Evolutionary conservation across 768 basidiomycete genomes (phyloP).

Genomic region (Melanogaster broomeanus): DNA sequence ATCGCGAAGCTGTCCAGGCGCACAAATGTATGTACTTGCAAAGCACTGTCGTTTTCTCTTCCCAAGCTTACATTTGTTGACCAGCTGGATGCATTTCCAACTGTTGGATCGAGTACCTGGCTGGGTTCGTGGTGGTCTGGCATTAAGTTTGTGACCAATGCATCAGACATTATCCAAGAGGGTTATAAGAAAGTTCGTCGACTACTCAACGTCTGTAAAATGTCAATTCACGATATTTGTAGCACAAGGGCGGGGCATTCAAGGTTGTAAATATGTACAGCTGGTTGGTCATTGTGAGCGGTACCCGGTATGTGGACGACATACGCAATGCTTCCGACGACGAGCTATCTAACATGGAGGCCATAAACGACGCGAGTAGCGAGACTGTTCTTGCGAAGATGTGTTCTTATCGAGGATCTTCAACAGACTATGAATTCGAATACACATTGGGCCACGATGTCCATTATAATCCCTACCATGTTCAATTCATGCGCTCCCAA

Average conservation of each 20-base stretch:
- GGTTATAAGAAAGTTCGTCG: slow-evolving; percentile 32
- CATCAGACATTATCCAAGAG: slow-evolving; percentile 24
- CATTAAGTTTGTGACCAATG: slow-evolving; percentile 4
- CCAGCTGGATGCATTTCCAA: slow-evolving; percentile 12
- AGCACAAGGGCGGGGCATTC: slow-evolving; percentile 31
- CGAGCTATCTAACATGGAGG: slow-evolving; percentile 35
- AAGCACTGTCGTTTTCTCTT: too few relatives aligned
- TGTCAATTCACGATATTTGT: background rate
- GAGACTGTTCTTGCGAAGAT: background rate
- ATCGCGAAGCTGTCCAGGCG: background rate
- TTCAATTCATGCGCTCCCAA: slow-evolving; percentile 23
- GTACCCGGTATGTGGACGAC: slow-evolving; percentile 37
- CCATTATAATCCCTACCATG: slow-evolving; percentile 28
- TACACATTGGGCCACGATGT: slow-evolving; percentile 40
- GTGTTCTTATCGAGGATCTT: background rate
- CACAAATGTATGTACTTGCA: too few relatives aligned
- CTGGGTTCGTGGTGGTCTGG: too few relatives aligned
- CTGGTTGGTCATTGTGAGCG: slow-evolving; percentile 44
- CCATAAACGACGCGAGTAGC: slow-evolving; percentile 34
- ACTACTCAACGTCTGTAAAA: background rate
- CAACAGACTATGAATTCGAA: slow-evolving; percentile 37
- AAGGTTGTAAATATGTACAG: slow-evolving; percentile 24
- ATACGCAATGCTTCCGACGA: slow-evolving; percentile 40
- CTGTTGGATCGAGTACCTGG: too few relatives aligned
- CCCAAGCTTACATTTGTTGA: background rate